A percentile compares a stretch with the other conserved stretches of the same genome.
Evolutionary conservation across 2,329 filamentous ascomycete genomes (phyloP).

Genomic region (Zymoseptoria brevis): DNA sequence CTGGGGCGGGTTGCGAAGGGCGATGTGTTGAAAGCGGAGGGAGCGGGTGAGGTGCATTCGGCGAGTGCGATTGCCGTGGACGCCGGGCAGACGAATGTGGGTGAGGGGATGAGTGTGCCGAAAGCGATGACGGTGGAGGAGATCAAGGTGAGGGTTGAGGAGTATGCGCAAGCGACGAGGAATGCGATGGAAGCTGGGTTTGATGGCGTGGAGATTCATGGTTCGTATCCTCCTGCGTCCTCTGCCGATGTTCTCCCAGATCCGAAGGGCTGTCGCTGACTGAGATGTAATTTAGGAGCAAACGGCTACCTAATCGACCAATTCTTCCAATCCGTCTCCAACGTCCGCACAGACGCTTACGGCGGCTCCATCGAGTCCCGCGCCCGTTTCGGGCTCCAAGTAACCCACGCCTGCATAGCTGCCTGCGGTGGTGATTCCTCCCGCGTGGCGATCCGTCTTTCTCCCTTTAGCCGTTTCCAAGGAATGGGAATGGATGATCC

Average conservation of each 20-base stretch:
- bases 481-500: conserved; percentile 56
- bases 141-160: conserved; percentile 22
- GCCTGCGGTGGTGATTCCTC: conserved; percentile 43
- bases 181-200: conserved; percentile 44
- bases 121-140: conserved; percentile 29
- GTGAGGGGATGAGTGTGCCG: conserved; percentile 16
- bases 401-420: conserved; percentile 40
- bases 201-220: conserved; percentile 48
- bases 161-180: conserved; percentile 35
- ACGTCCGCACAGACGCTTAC: conserved; percentile 43
- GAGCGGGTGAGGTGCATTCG: conserved; percentile 22
- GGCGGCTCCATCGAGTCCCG: conserved; percentile 43
- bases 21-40: conserved; percentile 29
- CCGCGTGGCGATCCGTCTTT: conserved; percentile 47
- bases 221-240: too few species aligned
- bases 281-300: conserved; percentile 15
- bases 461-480: conserved; percentile 53
- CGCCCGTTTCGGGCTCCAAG: conserved; percentile 44
- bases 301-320: conserved; percentile 52
- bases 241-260: too few species aligned
- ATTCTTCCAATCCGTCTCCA: conserved; percentile 52
- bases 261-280: background rate
- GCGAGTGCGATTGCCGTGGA: conserved; percentile 29
- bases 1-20: conserved; percentile 49
- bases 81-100: conserved; percentile 12